Base-by-base conservation (phyloP, 192 early-diverging fungal species). In the Entrophospora sp. region DNA sequence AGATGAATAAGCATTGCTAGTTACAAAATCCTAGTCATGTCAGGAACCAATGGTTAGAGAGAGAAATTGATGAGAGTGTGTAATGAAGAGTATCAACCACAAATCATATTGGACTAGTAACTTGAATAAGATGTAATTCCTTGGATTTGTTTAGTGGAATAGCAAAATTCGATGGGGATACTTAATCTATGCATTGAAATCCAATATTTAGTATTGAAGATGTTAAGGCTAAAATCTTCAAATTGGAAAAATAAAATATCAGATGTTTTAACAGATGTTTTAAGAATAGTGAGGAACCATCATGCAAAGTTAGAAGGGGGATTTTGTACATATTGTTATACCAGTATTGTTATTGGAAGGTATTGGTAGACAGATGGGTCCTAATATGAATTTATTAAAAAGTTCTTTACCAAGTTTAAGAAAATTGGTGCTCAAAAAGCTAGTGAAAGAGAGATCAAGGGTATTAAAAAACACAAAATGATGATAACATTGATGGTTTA, bases 341-440 rank as follows among this genome's bases (percentile, higher is more conserved):
- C 85, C 89, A 7, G 90, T 96, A 61, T 82, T 97, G 77, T 80
- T 98, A 58, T 72, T 98, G 2, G 96, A 98, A 72, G 96, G 96
- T 0, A 91, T 98, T 72, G 96, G 96, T 4, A 71, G 92, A 24
- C 83, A 88, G 40, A 71, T 98, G 49, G 89, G 97, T 72, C 92
- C 93, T 0, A 84, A 92, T 8, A 79, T 96, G 22, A 94, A 98
- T 74, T 78, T 98, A 27, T 79, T 98, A 69, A 86, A 91, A 48
- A 88, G 77, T 13, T 88, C 89, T 5, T 57, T 90, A 48, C 90
- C 90, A 0, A 84, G 90, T 36, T 70, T 92, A 14, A 68, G 90
- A 53, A 75, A 81, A 9, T 83, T 79, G 25, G 82, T 81, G 68
- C 79, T 4, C 72, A 79, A 63, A 77, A 81, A 32, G 74, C 74